A percentile compares a stretch with the other conserved stretches of the same genome.
Evolutionary conservation across 176 grass and related monocot species (phyloP).

Genomic region (Ampelocalamus luodianensis): DNA sequence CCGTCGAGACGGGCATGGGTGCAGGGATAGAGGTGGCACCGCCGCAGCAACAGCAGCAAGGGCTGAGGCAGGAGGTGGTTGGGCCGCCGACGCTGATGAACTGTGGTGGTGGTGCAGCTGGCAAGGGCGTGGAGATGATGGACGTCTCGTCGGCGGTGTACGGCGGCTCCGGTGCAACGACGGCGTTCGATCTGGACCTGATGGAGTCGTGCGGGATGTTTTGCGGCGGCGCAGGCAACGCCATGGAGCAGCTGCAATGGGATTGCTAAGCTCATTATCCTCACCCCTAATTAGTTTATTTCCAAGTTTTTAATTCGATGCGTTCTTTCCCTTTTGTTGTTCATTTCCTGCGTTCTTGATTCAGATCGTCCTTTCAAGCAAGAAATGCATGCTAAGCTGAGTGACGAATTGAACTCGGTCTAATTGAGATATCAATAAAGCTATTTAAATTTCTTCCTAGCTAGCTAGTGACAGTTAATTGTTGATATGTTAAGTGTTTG

Average conservation of each 20-base stretch:
- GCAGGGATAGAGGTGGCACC: slow-evolving; percentile 48
- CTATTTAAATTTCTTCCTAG: slow-evolving; percentile 23
- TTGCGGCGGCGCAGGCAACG: slow-evolving; percentile 46
- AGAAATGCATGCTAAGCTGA: slow-evolving; percentile 52
- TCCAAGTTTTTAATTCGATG: slow-evolving; percentile 53
- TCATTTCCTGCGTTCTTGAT: slow-evolving; percentile 39
- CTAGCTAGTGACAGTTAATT: neutral
- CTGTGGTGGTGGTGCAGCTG: slow-evolving; percentile 17
- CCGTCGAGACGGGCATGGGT: slow-evolving; percentile 35
- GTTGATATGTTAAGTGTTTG: too few relatives aligned
- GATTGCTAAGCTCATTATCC: slow-evolving; percentile 72
- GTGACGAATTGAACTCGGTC: slow-evolving; percentile 17
- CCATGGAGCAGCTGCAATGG: slow-evolving; percentile 92
- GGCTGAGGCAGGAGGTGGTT: slow-evolving; percentile 29
- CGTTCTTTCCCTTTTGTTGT: slow-evolving; percentile 43
- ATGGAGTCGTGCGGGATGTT: slow-evolving; percentile 83
- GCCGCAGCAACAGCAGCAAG: slow-evolving; percentile 43
- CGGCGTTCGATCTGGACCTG: slow-evolving; percentile 75
- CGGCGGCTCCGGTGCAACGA: slow-evolving; percentile 29
- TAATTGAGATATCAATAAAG: slow-evolving; percentile 39
- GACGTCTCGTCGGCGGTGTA: slow-evolving; percentile 54
- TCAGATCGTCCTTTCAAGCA: slow-evolving; percentile 35
- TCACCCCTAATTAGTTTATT: slow-evolving; percentile 49
- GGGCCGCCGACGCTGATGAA: slow-evolving; percentile 32
- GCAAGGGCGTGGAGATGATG: slow-evolving; percentile 74